phyloP scores from a whole-genome alignment of 1,139 yeast species.

The Debaryomyces robertsiae region DNA sequence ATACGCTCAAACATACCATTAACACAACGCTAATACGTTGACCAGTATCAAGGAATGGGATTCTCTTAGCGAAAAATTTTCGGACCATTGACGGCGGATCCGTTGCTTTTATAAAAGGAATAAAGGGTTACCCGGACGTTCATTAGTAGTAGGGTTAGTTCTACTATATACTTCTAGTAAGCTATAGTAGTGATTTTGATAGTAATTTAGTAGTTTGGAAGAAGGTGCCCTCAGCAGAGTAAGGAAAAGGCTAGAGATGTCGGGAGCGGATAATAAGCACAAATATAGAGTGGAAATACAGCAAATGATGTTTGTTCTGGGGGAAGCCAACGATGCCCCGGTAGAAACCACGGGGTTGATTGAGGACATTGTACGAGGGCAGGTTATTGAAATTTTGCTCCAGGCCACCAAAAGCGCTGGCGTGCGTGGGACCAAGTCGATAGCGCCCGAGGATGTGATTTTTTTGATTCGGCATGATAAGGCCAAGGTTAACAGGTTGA shows the following conservation, averaged over 20 bases:
- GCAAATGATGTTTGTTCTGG: constrained; percentile 98
- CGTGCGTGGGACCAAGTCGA: constrained; percentile 78
- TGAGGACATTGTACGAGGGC: constrained; percentile 94
- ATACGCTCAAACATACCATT: constrained; percentile 5
- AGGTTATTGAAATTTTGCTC: constrained; percentile 83
- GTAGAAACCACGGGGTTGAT: constrained; percentile 85
- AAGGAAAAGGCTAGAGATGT: constrained; percentile 6
- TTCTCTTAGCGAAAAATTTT: background rate
- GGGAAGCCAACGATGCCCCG: constrained; percentile 94
- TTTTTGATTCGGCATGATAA: constrained; percentile 90
- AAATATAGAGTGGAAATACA: constrained; percentile 84
- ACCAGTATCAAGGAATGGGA: too few relatives aligned
- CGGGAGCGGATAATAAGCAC: constrained; percentile 49
- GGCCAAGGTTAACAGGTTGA: constrained; percentile 87
- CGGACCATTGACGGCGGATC: background rate
- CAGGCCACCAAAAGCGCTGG: constrained; percentile 82
- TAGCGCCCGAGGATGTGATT: constrained; percentile 90
- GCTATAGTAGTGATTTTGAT: too few relatives aligned
- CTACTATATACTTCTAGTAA: too few relatives aligned
- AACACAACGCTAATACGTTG: too few relatives aligned
- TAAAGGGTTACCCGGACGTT: background rate
- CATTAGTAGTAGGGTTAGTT: too few relatives aligned
- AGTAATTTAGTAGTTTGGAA: too few relatives aligned
- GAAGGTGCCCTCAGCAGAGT: too few relatives aligned
- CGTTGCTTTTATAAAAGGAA: background rate